Conservation (phyloP, 2,329 filamentous ascomycete species). For the Exophiala sp. region DNA sequence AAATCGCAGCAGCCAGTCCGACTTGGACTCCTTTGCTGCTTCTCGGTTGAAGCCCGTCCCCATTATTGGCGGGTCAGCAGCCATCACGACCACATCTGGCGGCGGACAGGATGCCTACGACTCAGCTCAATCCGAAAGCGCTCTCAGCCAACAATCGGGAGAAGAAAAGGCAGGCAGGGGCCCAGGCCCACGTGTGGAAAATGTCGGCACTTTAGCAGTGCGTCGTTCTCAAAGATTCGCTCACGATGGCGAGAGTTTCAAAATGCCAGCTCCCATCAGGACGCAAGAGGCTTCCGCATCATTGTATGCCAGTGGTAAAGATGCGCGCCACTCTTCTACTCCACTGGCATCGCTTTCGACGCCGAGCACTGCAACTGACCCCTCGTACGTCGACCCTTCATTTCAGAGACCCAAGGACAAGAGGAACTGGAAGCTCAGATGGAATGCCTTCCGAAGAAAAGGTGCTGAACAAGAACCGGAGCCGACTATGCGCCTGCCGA, state of each 20-base stretch:
- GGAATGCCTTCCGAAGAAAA: slow-evolving; percentile 55
- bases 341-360: slow-evolving; percentile 18
- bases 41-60: slow-evolving; percentile 46
- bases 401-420: slow-evolving; percentile 18
- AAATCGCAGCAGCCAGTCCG: slow-evolving; percentile 33
- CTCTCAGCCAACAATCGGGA: slow-evolving; percentile 32
- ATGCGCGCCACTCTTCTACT: slow-evolving; percentile 23
- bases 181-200: not conserved
- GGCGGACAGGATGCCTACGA: slow-evolving; percentile 38
- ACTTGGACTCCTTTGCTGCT: slow-evolving; percentile 45
- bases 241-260: slow-evolving; percentile 18
- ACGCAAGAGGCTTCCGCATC: slow-evolving; percentile 20
- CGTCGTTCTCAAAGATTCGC: slow-evolving; percentile 27
- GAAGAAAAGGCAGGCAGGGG: slow-evolving; percentile 26
- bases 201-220: slow-evolving; percentile 20
- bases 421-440: slow-evolving; percentile 35
- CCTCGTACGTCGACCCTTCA: slow-evolving; percentile 11
- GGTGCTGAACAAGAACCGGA: slow-evolving; percentile 11
- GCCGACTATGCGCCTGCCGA: slow-evolving; percentile 22
- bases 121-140: slow-evolving; percentile 26
- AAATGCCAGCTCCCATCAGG: slow-evolving; percentile 24
- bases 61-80: slow-evolving; percentile 40
- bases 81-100: slow-evolving; percentile 33
- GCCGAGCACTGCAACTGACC: slow-evolving; percentile 17
- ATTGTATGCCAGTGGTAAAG: slow-evolving; percentile 21